A percentile compares a stretch with the other conserved stretches of the same genome.
phyloP scores from a whole-genome alignment of 208 protist species.

The Phytomonas sp. region DNA sequence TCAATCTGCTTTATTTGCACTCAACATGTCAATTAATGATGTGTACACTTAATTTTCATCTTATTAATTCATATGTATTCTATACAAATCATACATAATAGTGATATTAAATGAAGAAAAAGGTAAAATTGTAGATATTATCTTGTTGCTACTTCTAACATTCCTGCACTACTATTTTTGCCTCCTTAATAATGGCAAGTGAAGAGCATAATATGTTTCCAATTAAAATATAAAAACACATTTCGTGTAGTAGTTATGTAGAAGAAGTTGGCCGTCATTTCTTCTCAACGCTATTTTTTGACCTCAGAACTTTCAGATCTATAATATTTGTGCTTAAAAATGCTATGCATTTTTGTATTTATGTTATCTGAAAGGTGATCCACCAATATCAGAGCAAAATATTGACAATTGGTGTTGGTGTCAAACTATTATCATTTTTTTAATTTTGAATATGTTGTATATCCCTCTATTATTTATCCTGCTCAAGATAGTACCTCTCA shows the following conservation, averaged over 20 bases:
- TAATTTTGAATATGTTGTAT: background rate
- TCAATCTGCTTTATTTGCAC: background rate
- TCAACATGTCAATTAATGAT: background rate
- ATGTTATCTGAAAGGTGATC: background rate
- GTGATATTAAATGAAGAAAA: background rate
- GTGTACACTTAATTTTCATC: no score
- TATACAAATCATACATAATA: background rate
- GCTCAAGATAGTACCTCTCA: background rate
- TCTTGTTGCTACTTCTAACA: background rate
- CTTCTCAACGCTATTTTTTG: background rate
- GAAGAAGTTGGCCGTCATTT: background rate
- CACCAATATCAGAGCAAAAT: background rate
- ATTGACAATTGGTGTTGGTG: background rate
- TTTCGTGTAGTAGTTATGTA: background rate
- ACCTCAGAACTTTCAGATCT: background rate
- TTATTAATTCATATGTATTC: no score
- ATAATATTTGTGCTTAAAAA: background rate
- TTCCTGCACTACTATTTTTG: background rate
- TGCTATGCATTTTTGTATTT: background rate
- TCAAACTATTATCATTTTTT: background rate
- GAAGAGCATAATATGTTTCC: background rate
- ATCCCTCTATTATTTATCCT: background rate
- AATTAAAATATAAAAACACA: background rate
- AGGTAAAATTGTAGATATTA: background rate
- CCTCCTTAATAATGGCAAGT: background rate